Evolutionary conservation across 1,284 basidiomycete genomes (phyloP).

Genomic region (Megacollybia platyphylla): DNA sequence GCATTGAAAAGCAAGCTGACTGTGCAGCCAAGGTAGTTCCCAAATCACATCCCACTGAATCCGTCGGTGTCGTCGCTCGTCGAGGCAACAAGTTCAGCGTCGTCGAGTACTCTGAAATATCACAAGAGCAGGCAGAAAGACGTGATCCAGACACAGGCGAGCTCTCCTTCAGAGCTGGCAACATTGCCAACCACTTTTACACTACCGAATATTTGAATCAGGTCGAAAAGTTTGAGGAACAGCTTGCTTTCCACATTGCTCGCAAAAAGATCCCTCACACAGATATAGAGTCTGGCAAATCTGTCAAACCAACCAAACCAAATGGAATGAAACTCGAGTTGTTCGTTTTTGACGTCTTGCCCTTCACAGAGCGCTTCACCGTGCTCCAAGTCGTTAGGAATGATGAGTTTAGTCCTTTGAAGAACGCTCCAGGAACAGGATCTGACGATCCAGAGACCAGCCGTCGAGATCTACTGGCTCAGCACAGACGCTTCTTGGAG

Average conservation of each 20-base stretch:
- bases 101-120: conserved; percentile 97
- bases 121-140: conserved; percentile 73
- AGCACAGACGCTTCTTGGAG: conserved; percentile 81
- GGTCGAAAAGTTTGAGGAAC: conserved; percentile 75
- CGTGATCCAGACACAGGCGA: conserved; percentile 61
- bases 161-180: conserved; percentile 86
- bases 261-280: conserved; percentile 93
- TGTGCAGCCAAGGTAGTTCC: conserved; percentile 96
- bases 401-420: conserved; percentile 94
- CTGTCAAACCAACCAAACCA: conserved; percentile 74
- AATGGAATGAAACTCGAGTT: conserved; percentile 99
- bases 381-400: conserved; percentile 83
- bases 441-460: conserved; percentile 90
- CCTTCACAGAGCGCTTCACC: conserved; percentile 74
- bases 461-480: conserved; percentile 80
- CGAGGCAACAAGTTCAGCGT: conserved; percentile 79
- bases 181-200: conserved; percentile 99
- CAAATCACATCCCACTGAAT: conserved; percentile 79
- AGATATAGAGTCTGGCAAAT: conserved; percentile 50
- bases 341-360: conserved; percentile 99
- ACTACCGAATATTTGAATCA: conserved; percentile 76
- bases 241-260: conserved; percentile 96
- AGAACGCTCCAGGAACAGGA: conserved; percentile 94
- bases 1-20: conserved; percentile 75
- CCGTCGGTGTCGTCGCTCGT: conserved; percentile 89